phyloP scores from a whole-genome alignment of 176 grass and related monocot species.

The Eleusine coracana region DNA sequence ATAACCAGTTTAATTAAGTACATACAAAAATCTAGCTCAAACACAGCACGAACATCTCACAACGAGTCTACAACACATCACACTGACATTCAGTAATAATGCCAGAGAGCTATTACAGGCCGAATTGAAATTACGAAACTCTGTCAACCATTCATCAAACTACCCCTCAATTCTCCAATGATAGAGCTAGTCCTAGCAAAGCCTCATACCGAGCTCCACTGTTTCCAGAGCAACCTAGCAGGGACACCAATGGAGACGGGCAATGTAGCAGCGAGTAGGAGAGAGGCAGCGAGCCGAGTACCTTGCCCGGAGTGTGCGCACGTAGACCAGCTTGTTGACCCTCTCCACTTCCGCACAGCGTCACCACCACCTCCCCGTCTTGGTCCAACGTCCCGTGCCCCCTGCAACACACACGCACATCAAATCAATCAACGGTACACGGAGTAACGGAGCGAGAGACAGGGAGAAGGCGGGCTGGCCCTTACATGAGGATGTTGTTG shows the following conservation, averaged over 20 bases:
- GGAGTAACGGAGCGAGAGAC: neutral
- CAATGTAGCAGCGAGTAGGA: neutral
- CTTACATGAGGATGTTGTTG: constrained; percentile 95
- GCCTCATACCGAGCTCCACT: neutral
- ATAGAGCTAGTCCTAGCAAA: neutral
- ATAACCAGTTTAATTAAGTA: neutral
- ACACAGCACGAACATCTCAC: neutral
- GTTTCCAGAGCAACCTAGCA: neutral
- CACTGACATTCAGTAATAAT: neutral
- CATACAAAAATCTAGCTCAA: neutral
- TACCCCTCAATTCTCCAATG: neutral
- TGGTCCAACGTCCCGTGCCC: constrained; percentile 86
- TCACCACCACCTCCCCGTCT: constrained; percentile 81
- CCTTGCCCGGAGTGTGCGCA: constrained; percentile 77
- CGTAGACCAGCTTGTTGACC: constrained; percentile 93
- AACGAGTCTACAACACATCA: neutral
- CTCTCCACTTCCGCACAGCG: constrained; percentile 88
- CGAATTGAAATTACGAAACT: no score
- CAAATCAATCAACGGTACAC: neutral
- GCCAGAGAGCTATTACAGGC: neutral
- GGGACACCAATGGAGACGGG: neutral
- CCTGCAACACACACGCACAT: constrained; percentile 36
- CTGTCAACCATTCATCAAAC: neutral
- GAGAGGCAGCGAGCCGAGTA: constrained; percentile 14
- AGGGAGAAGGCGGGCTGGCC: neutral